Evolutionary conservation across 2,329 filamentous ascomycete genomes (phyloP).

Genomic region (Cordyceps cateniannulata): DNA sequence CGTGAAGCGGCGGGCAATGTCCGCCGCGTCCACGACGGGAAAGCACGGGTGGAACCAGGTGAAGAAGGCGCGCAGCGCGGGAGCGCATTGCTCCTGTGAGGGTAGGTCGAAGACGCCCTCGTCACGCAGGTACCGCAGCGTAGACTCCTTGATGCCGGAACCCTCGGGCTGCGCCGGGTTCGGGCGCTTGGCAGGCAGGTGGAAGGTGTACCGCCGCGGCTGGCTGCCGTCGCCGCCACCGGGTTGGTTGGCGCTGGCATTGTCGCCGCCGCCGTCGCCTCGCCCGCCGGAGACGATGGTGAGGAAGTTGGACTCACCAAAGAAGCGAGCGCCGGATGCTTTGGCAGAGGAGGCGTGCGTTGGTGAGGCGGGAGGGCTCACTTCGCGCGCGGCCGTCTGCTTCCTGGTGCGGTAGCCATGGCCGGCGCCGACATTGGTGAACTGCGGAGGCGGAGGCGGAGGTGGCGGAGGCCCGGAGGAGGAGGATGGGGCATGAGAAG

Average conservation of each 20-base stretch:
- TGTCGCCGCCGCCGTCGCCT: neutral
- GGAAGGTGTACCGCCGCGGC: slow-evolving; percentile 23
- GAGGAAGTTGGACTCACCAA: slow-evolving; percentile 33
- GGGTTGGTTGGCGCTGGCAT: slow-evolving; percentile 15
- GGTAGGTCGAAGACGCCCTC: slow-evolving; percentile 40
- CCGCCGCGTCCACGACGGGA: slow-evolving; percentile 43
- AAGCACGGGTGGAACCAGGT: slow-evolving; percentile 52
- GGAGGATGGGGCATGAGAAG: slow-evolving; percentile 1
- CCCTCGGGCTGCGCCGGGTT: slow-evolving; percentile 17
- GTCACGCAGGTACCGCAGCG: slow-evolving; percentile 42
- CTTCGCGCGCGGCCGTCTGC: slow-evolving; percentile 11
- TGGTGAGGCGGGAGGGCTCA: neutral
- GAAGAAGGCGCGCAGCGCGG: slow-evolving; percentile 45
- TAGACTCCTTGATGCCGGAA: slow-evolving; percentile 37
- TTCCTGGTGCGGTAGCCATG: slow-evolving; percentile 9
- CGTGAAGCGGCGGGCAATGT: slow-evolving; percentile 33
- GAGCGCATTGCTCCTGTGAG: slow-evolving; percentile 32
- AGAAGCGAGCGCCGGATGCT: slow-evolving; percentile 26
- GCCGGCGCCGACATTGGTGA: neutral
- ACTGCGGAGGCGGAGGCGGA: neutral
- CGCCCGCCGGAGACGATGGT: slow-evolving; percentile 25
- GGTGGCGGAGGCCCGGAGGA: neutral
- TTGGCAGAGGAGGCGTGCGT: slow-evolving; percentile 16
- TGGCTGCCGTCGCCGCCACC: neutral
- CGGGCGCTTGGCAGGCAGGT: slow-evolving; percentile 23